These are phyloP conservation scores for Leptomonas pyrrhocoris DNA, from an alignment of 208 protist genomes.

Conservation along the genomic window DNA sequence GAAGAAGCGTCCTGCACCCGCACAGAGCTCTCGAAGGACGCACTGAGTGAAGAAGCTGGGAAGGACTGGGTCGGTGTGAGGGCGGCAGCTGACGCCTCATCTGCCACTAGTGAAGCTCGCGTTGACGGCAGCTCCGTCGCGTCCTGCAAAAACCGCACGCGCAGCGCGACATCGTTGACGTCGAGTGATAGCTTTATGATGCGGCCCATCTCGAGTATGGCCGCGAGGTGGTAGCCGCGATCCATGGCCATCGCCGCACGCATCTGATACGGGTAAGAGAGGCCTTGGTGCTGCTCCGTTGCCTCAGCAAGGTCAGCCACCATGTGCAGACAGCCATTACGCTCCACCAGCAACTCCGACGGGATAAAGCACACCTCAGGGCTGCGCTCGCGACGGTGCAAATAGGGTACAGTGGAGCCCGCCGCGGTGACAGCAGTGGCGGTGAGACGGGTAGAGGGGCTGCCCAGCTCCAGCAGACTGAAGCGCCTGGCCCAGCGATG, in stretches of 20 bases:
- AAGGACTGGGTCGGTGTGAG: not conserved
- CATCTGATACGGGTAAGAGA: slow-evolving; percentile 47
- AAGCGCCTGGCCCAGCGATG: slow-evolving; percentile 31
- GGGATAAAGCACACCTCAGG: slow-evolving; percentile 38
- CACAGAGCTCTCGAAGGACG: not conserved
- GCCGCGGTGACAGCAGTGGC: not conserved
- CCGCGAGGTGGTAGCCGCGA: slow-evolving; percentile 36
- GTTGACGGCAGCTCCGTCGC: slow-evolving; percentile 9
- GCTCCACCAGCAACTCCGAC: slow-evolving; percentile 34
- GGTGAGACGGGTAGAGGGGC: not conserved
- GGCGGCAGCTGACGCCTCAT: not conserved
- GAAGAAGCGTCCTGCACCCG: not conserved
- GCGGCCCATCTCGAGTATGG: slow-evolving; percentile 37
- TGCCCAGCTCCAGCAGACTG: slow-evolving; percentile 11
- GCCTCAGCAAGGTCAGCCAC: slow-evolving; percentile 35
- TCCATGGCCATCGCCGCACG: slow-evolving; percentile 58
- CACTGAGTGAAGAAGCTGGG: not conserved
- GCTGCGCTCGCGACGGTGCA: slow-evolving; percentile 35
- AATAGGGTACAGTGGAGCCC: not conserved
- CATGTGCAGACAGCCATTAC: slow-evolving; percentile 31
- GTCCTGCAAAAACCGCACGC: slow-evolving; percentile 42
- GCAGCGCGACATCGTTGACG: slow-evolving; percentile 40
- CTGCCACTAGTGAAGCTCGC: not conserved
- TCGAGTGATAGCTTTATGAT: slow-evolving; percentile 39
- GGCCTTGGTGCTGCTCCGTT: slow-evolving; percentile 31